Percentiles rank a stretch among this genome's conserved stretches.
These are phyloP conservation scores for Oenanthe javanica DNA, from an alignment of 140 eudicot genomes.

Conservation along the genomic window DNA sequence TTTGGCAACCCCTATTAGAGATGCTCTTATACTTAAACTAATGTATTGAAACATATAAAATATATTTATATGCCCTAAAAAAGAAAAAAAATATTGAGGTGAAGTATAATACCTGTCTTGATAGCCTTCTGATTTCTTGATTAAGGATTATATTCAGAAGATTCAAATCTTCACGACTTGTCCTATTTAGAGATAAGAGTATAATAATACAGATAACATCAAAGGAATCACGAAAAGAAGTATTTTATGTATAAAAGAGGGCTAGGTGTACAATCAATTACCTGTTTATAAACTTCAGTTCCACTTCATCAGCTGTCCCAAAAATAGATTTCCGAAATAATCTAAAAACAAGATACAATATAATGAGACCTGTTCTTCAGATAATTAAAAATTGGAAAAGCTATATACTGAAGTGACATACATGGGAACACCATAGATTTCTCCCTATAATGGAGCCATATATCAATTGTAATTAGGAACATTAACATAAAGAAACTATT, in stretches of 20 bases:
- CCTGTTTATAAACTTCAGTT: slow-evolving; percentile 90
- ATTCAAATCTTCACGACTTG: slow-evolving; percentile 74
- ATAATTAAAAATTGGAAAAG: neutral
- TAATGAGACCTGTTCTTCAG: neutral
- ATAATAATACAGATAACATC: neutral
- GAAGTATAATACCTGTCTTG: slow-evolving; percentile 57
- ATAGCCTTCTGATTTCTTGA: slow-evolving; percentile 79
- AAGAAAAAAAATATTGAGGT: neutral
- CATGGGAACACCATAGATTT: neutral
- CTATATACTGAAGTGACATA: neutral
- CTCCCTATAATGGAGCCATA: neutral
- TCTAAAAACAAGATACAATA: slow-evolving; percentile 24
- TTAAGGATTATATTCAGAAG: slow-evolving; percentile 69
- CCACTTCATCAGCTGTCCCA: slow-evolving; percentile 97
- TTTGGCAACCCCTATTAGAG: neutral
- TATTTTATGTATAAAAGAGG: slow-evolving; percentile 5
- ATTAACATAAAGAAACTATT: neutral
- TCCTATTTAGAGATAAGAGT: slow-evolving; percentile 44
- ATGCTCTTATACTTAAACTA: neutral
- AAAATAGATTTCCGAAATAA: slow-evolving; percentile 77
- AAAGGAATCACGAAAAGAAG: neutral
- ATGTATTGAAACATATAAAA: neutral
- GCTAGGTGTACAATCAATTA: slow-evolving; percentile 14
- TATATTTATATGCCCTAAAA: neutral
- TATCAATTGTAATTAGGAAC: slow-evolving; percentile 1